phyloP scores from a whole-genome alignment of 1,284 basidiomycete genomes.

The Malassezia nana region DNA sequence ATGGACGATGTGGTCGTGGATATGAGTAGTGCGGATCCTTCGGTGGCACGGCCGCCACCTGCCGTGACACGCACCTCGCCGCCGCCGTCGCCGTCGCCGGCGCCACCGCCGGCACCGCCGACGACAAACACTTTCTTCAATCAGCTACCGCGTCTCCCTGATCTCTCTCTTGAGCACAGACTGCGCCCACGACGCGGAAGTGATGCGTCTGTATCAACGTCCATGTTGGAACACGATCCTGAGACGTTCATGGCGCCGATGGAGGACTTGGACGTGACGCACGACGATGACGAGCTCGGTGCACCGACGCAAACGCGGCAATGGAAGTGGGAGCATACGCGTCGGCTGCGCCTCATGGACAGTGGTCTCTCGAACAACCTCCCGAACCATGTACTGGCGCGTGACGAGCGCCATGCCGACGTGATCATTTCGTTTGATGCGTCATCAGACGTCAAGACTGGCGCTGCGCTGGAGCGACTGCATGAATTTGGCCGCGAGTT shows the following conservation, averaged over 20 bases:
- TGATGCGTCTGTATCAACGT: constrained; percentile 11
- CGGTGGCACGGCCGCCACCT: not conserved
- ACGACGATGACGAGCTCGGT: not conserved
- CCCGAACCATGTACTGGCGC: constrained; percentile 39
- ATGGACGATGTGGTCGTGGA: constrained; percentile 13
- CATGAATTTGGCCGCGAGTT: constrained; percentile 37
- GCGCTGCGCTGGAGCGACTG: constrained; percentile 31
- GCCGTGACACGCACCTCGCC: not conserved
- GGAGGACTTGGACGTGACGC: constrained; percentile 1
- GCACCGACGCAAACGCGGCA: not conserved
- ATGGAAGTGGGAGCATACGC: constrained; percentile 17
- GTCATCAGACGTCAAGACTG: constrained; percentile 42
- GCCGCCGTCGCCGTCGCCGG: not conserved
- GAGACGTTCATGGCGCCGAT: constrained; percentile 18
- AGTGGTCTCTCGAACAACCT: constrained; percentile 44
- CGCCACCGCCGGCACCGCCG: not conserved
- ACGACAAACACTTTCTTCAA: not conserved
- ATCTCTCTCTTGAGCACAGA: not conserved
- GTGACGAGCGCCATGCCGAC: constrained; percentile 27
- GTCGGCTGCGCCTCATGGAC: constrained; percentile 39
- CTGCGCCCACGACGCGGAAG: constrained; percentile 11
- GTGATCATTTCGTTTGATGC: constrained; percentile 43
- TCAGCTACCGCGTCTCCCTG: constrained; percentile 1
- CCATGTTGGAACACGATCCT: constrained; percentile 9
- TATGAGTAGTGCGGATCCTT: not conserved